Conservation (phyloP, 2,329 filamentous ascomycete genomes). For the Neoascochyta sp. region DNA sequence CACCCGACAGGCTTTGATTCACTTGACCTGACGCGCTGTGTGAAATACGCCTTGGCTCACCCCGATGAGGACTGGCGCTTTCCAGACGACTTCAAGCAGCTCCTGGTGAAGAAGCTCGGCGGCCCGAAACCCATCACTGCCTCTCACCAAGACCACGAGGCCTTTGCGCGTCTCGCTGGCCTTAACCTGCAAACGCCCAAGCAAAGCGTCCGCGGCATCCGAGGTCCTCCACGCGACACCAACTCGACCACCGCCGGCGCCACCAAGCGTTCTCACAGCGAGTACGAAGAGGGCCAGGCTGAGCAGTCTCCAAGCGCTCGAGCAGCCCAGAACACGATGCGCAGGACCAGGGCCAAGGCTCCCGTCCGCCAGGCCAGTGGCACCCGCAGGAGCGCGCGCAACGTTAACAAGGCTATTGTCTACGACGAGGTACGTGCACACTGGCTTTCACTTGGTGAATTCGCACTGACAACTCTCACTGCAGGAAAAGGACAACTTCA, state of each 20-base stretch:
- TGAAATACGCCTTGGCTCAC: slow-evolving; percentile 15
- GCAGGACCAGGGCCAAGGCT: too few relatives aligned
- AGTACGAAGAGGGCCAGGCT: neutral
- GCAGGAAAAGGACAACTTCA: neutral
- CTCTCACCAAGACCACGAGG: neutral
- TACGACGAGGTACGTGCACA: slow-evolving; percentile 1
- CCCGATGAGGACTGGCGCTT: slow-evolving; percentile 16
- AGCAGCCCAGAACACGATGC: too few relatives aligned
- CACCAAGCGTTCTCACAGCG: neutral
- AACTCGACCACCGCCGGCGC: neutral
- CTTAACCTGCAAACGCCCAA: too few relatives aligned
- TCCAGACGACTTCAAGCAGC: slow-evolving; percentile 15
- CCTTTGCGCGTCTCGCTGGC: neutral
- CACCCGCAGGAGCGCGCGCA: slow-evolving; percentile 5
- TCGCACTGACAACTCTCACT: neutral
- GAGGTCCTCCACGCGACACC: too few relatives aligned
- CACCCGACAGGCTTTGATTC: slow-evolving; percentile 18
- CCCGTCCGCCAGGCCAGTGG: too few relatives aligned
- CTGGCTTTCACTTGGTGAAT: neutral
- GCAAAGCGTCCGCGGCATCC: too few relatives aligned
- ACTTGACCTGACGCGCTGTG: slow-evolving; percentile 23
- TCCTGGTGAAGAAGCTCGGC: slow-evolving; percentile 13
- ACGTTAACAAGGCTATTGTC: slow-evolving; percentile 1
- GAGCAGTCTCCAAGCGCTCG: too few relatives aligned
- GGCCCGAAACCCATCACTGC: slow-evolving; percentile 2